Conservation (phyloP, 371 early-diverging fungal species). For the Apophysomyces variabilis region DNA sequence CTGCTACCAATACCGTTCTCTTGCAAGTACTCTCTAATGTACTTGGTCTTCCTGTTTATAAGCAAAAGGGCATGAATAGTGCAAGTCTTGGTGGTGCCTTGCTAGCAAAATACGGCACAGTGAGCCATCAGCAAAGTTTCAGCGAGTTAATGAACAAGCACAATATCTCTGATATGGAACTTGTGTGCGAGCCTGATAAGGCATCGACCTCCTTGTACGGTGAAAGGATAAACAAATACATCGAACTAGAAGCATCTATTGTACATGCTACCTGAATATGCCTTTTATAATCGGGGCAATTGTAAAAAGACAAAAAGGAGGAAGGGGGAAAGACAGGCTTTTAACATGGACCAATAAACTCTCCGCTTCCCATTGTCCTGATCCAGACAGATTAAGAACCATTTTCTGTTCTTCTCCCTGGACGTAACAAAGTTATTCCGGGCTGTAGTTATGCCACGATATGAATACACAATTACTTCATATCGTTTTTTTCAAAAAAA, state of each 20-base stretch:
- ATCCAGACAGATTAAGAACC: too few species aligned
- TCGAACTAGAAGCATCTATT: neutral
- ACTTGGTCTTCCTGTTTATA: conserved; percentile 70
- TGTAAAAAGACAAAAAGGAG: too few species aligned
- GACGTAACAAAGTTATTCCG: too few species aligned
- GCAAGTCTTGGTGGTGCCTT: conserved; percentile 55
- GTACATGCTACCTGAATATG: neutral
- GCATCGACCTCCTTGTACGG: conserved; percentile 19
- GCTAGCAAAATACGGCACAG: conserved; percentile 43
- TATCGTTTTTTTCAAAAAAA: too few species aligned
- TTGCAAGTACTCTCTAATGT: conserved; percentile 71
- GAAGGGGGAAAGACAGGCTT: too few species aligned
- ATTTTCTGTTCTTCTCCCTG: too few species aligned
- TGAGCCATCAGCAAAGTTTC: conserved; percentile 22
- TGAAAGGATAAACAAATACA: conserved; percentile 12
- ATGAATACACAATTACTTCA: too few species aligned
- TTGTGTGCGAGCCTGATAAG: conserved; percentile 35
- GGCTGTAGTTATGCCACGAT: too few species aligned
- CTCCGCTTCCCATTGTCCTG: too few species aligned
- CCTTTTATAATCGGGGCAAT: too few species aligned
- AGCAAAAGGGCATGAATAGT: conserved; percentile 48
- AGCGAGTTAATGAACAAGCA: conserved; percentile 44
- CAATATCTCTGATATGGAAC: conserved; percentile 27
- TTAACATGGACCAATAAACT: too few species aligned
- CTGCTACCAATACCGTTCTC: conserved; percentile 63